phyloP scores from a whole-genome alignment of 306 rosid genomes.

The Astragalus membranaceus region DNA sequence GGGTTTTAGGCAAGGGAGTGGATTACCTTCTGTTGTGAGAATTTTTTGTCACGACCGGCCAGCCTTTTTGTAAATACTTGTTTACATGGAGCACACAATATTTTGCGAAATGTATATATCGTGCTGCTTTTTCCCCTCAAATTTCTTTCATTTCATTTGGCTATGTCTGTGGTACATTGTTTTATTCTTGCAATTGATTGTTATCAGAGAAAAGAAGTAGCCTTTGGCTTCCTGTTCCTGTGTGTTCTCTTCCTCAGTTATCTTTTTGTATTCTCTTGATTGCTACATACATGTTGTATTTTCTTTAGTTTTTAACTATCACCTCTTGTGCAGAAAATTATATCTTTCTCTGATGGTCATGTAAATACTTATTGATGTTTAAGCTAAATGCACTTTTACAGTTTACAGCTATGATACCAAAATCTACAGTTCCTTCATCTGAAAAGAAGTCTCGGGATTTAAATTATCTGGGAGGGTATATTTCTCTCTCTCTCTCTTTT shows the following conservation, averaged over 20 bases:
- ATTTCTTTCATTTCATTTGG: background rate
- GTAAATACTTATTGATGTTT: conserved; percentile 14
- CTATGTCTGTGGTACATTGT: background rate
- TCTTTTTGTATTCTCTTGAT: background rate
- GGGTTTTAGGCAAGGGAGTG: conserved; percentile 7
- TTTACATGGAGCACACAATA: conserved; percentile 2
- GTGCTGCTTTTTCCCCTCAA: background rate
- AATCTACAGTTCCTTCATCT: conserved; percentile 27
- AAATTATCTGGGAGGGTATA: conserved; percentile 38
- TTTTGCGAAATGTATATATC: background rate
- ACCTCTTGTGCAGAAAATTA: background rate
- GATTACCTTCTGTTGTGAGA: background rate
- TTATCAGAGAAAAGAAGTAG: conserved; percentile 2
- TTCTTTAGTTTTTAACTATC: background rate
- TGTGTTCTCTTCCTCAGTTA: background rate
- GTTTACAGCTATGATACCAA: conserved; percentile 35
- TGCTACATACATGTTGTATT: background rate
- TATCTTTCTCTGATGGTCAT: conserved; percentile 3
- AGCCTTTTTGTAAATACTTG: background rate
- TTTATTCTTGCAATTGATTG: conserved; percentile 7
- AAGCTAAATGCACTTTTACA: conserved; percentile 32
- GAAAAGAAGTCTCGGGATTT: conserved; percentile 30
- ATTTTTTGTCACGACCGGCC: background rate
- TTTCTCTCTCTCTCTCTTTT: background rate
- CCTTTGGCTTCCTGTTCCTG: background rate